Percentiles rank a stretch among this genome's conserved stretches.
phyloP scores from a whole-genome alignment of 1,284 basidiomycete genomes.

The Mycosarcoma mackinlayi region DNA sequence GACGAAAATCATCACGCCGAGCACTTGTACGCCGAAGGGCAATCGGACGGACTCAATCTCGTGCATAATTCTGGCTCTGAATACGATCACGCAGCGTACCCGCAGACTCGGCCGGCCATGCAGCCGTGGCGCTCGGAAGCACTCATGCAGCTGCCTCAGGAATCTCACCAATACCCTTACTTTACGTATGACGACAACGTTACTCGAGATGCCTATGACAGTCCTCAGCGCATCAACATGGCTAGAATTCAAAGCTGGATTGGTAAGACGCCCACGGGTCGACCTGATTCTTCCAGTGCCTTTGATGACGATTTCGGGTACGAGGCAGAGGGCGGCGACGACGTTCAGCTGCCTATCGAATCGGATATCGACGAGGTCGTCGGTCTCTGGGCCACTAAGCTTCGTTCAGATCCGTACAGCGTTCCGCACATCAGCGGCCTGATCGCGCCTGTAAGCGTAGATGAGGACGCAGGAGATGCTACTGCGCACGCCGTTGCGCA shows the following conservation, averaged over 20 bases:
- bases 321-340: slow-evolving; percentile 3
- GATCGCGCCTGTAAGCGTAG: slow-evolving; percentile 6
- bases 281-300: slow-evolving; percentile 14
- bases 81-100: not conserved
- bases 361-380: slow-evolving; percentile 42
- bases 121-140: slow-evolving; percentile 1
- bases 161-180: not conserved
- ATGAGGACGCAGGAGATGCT: not conserved
- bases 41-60: slow-evolving; percentile 2
- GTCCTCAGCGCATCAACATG: slow-evolving; percentile 33
- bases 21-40: not conserved
- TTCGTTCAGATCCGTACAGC: slow-evolving; percentile 17
- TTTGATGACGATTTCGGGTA: slow-evolving; percentile 20
- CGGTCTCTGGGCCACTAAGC: slow-evolving; percentile 37
- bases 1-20: not conserved
- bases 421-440: slow-evolving; percentile 26
- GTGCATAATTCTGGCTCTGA: not conserved
- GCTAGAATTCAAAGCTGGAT: slow-evolving; percentile 48
- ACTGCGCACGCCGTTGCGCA: not conserved
- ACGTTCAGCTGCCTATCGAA: slow-evolving; percentile 9
- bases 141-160: not conserved
- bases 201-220: slow-evolving; percentile 12
- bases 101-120: not conserved
- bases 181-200: slow-evolving; percentile 1
- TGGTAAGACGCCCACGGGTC: slow-evolving; percentile 32